Base-by-base conservation (phyloP, 352 stramenopile genomes). In the Phytophthora macrochlamydospora region DNA sequence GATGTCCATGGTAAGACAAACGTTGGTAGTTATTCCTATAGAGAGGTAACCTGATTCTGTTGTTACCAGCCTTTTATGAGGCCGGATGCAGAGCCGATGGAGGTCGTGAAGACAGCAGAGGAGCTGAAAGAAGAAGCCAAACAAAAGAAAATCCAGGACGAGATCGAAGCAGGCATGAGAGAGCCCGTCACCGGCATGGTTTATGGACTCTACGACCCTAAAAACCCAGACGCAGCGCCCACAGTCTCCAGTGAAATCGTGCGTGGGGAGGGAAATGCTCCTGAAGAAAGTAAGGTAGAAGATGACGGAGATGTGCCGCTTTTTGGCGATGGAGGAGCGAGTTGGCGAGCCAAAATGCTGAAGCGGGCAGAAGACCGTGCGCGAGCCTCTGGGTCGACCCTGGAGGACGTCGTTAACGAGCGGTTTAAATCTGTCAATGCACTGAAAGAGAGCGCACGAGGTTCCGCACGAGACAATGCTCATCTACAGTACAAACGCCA, bases 321-420 rank as follows among this genome's bases (percentile, higher is more conserved):
- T 11, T 78, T 91, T 43, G 87, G 87, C 5, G 85, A 95, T 40
- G 84, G 85, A 33, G 87, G 87, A 4, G 87, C 87, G 14, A 95
- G 87, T 59, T 95, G 87, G 87, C 79, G 85, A 12, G 79, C 76
- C 6, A 95, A 95, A 49, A 94, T 94, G 87, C 76, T 95, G 3
- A 80, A 90, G 58, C 75, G 84, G 51, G 87, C 87, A 0, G 78
- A 90, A 56, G 75, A 90, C 13, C 78, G 79, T 12, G 87, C 87
- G 5, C 64, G 73, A 1, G 65, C 73, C 46, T 91, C 81, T 1
- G 87, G 85, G 1, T 60, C 78, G 28, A 52, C 73, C 1, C 56
- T 95, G 4, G 84, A 91, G 52, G 72, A 83, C 9, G 78, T 95
- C 44, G 79, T 95, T 2, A 56, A 59, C 7, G 79, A 89, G 32